Evolutionary conservation across 2,329 filamentous ascomycete genomes (phyloP), one percentile per base, ranked within the genome.

Genomic region (Aspergillus sclerotialis): DNA sequence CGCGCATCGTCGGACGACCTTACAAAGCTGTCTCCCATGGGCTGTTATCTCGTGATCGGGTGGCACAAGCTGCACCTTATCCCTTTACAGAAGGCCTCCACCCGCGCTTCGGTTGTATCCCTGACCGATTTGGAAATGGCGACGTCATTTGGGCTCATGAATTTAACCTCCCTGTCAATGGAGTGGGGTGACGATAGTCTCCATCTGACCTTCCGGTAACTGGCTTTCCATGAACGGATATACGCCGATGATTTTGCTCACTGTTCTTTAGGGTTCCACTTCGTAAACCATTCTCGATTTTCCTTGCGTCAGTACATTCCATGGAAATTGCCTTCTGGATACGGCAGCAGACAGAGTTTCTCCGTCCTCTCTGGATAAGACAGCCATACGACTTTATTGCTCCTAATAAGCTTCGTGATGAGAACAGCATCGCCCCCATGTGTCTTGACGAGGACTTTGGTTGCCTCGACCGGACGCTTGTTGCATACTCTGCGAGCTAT

Each of bases 401-500:
- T 5, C 80, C 80, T 4, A 60, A 63, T 12, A 65, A 69, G 28
- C 58, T 79, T 10, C 67, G 75, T 11, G 69, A 77, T 26, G 59
- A 72, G 19, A 57, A 68, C 14, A 56, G 68, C 18, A 55, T 63
- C 25, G 65, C 67, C 4, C 61, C 67, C 2, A 64, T 71, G 3
- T 58, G 66, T 17, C 53, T 70, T 2, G 69, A 73, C 28, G 70
- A 75, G 35, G 79, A 82, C 38, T 77, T 75, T 36, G 62, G 79
- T 38, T 71, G 74, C 47, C 75, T 85, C 48, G 78, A 84, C 45
- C 69, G 79, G 21, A 84, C 80, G 2, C 57, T 85, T 19, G 75
- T 75, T 30, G 81, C 80, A 21, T 84, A 84, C 50, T 84, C 80
- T 51, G 69, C 80, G 27, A 79, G 78, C 13, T 85, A 84, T 52